A percentile compares a stretch with the other conserved stretches of the same genome.
Conservation (phyloP, 768 basidiomycete genomes). For the Suillus weaverae region DNA sequence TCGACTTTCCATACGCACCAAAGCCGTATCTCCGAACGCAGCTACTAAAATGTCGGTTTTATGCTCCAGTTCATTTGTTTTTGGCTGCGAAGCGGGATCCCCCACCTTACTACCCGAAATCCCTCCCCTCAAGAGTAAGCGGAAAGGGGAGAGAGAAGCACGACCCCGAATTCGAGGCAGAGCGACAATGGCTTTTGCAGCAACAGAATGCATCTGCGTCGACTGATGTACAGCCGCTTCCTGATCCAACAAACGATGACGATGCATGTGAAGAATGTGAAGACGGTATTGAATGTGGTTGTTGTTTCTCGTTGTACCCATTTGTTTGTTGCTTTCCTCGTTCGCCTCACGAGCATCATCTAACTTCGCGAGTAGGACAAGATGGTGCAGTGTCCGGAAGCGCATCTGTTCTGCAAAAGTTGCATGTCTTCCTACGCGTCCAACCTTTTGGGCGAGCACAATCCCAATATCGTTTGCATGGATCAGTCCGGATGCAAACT, state of each 20-base stretch:
- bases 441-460: constrained; percentile 62
- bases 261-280: constrained; percentile 45
- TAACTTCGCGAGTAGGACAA: constrained; percentile 50
- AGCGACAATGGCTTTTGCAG: constrained; percentile 48
- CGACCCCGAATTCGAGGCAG: constrained; percentile 46
- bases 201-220: neutral
- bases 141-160: constrained; percentile 42
- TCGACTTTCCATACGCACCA: constrained; percentile 59
- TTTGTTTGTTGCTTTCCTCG: constrained; percentile 47
- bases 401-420: constrained; percentile 79
- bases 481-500: constrained; percentile 73
- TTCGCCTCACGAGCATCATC: neutral
- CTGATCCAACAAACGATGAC: constrained; percentile 38
- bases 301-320: constrained; percentile 74
- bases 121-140: constrained; percentile 34
- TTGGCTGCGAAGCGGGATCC: constrained; percentile 35
- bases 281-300: constrained; percentile 81
- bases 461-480: constrained; percentile 74
- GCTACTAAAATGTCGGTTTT: constrained; percentile 45
- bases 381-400: constrained; percentile 88
- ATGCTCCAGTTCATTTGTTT: constrained; percentile 63
- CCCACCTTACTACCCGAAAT: constrained; percentile 41
- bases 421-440: constrained; percentile 74
- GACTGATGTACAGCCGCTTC: constrained; percentile 28
- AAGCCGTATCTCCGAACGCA: constrained; percentile 51